These are phyloP conservation scores for Pistacia vera DNA, from an alignment of 345 rosid species.

Conservation along the genomic window DNA sequence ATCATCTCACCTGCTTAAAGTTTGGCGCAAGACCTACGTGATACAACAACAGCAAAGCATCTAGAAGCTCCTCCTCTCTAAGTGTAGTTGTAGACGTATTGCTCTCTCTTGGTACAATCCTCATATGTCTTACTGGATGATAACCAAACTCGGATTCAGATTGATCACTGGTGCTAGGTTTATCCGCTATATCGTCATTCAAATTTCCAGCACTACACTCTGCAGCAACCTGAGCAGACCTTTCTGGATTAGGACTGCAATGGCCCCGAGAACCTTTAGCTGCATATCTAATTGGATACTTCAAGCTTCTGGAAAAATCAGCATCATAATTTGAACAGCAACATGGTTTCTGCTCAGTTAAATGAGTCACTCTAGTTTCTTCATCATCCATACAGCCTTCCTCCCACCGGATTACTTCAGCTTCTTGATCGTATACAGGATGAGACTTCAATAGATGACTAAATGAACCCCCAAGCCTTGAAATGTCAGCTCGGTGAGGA, in stretches of 20 bases:
- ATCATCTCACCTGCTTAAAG: constrained; percentile 77
- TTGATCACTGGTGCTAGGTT: constrained; percentile 91
- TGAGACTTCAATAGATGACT: constrained; percentile 77
- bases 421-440: constrained; percentile 67
- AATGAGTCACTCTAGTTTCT: constrained; percentile 74
- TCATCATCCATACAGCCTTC: constrained; percentile 95
- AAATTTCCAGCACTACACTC: constrained; percentile 78
- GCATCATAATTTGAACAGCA: constrained; percentile 82
- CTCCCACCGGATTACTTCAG: constrained; percentile 84
- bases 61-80: constrained; percentile 92
- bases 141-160: constrained; percentile 84
- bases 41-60: constrained; percentile 72
- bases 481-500: constrained; percentile 74
- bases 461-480: constrained; percentile 94
- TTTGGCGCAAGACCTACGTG: constrained; percentile 95
- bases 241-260: constrained; percentile 68
- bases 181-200: constrained; percentile 84
- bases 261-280: constrained; percentile 65
- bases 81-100: constrained; percentile 61
- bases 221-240: constrained; percentile 84
- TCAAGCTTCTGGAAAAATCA: constrained; percentile 66
- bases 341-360: constrained; percentile 80
- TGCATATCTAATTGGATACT: constrained; percentile 54
- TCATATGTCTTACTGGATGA: constrained; percentile 52
- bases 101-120: constrained; percentile 58